These are phyloP conservation scores for Neofusicoccum ribis DNA, from an alignment of 2,329 filamentous ascomycete species.

Conservation along the genomic window DNA sequence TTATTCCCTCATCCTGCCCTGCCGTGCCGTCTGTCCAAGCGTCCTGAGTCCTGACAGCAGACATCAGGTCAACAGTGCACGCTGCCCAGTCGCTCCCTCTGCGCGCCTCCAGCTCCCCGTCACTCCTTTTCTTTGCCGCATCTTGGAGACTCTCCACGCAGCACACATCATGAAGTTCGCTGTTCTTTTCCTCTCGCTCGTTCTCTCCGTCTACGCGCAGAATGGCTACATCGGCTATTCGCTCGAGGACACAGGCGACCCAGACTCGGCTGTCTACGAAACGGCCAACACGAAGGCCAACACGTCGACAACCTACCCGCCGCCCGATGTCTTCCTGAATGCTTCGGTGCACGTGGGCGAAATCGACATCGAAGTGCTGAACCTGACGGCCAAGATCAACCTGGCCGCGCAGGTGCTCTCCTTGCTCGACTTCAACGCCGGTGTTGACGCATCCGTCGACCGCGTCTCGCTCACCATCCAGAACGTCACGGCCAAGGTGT, in stretches of 20 bases:
- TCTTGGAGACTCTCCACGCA: no score
- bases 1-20: not conserved
- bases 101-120: not conserved
- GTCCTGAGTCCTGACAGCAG: not conserved
- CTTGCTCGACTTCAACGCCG: constrained; percentile 61
- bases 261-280: constrained; percentile 54
- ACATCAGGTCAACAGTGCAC: not conserved
- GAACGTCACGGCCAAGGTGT: constrained; percentile 59
- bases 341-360: constrained; percentile 59
- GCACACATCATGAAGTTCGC: constrained; percentile 25
- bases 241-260: constrained; percentile 53
- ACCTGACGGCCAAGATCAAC: constrained; percentile 62
- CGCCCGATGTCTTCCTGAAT: constrained; percentile 63
- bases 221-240: constrained; percentile 59
- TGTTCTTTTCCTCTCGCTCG: constrained; percentile 24
- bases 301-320: constrained; percentile 43
- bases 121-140: constrained; percentile 16
- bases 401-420: constrained; percentile 60
- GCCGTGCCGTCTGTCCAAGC: not conserved
- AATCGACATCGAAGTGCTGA: constrained; percentile 60
- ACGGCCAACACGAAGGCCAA: constrained; percentile 52
- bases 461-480: constrained; percentile 58
- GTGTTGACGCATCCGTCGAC: constrained; percentile 60
- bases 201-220: constrained; percentile 29
- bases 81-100: not conserved